Evolutionary conservation across 2,329 filamentous ascomycete genomes (phyloP).

Genomic region (Ceratocystis cubensis): DNA sequence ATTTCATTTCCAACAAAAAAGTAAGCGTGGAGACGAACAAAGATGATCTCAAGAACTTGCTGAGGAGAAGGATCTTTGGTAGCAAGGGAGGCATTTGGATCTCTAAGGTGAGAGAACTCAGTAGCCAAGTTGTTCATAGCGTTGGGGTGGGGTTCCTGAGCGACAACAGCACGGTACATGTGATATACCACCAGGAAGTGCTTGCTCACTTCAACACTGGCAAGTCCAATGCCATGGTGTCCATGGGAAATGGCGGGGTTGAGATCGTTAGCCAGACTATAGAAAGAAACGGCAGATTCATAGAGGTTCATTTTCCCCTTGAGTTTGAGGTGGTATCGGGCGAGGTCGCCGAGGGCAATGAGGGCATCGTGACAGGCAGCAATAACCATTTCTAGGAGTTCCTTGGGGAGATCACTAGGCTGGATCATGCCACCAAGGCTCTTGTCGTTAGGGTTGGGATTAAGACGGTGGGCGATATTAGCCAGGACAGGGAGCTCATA

Average conservation of each 20-base stretch:
- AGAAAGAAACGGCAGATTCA: slow-evolving; percentile 71
- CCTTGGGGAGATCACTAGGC: slow-evolving; percentile 34
- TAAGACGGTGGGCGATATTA: slow-evolving; percentile 28
- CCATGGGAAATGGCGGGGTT: slow-evolving; percentile 67
- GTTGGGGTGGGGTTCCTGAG: slow-evolving; percentile 59
- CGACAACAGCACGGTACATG: slow-evolving; percentile 70
- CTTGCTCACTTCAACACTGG: slow-evolving; percentile 63
- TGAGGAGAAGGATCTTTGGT: slow-evolving; percentile 31
- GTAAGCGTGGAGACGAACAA: slow-evolving; percentile 72
- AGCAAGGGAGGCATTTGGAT: slow-evolving; percentile 27
- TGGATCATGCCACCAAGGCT: background rate
- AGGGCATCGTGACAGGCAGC: slow-evolving; percentile 70
- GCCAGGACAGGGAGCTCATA: slow-evolving; percentile 43
- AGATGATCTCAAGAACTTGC: slow-evolving; percentile 63
- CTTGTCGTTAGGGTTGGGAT: slow-evolving; percentile 11
- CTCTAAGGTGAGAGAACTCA: slow-evolving; percentile 49
- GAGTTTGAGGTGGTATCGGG: slow-evolving; percentile 68
- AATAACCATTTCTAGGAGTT: slow-evolving; percentile 48
- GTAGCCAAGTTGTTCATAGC: slow-evolving; percentile 65
- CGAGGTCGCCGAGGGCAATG: slow-evolving; percentile 78
- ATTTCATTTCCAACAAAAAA: slow-evolving; percentile 70
- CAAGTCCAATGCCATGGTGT: slow-evolving; percentile 82
- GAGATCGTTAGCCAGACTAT: slow-evolving; percentile 66
- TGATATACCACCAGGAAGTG: slow-evolving; percentile 81
- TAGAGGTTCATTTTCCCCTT: slow-evolving; percentile 63